These are phyloP conservation scores for Anthracocystis setariae DNA, from an alignment of 1,284 basidiomycete genomes.

Conservation along the genomic window DNA sequence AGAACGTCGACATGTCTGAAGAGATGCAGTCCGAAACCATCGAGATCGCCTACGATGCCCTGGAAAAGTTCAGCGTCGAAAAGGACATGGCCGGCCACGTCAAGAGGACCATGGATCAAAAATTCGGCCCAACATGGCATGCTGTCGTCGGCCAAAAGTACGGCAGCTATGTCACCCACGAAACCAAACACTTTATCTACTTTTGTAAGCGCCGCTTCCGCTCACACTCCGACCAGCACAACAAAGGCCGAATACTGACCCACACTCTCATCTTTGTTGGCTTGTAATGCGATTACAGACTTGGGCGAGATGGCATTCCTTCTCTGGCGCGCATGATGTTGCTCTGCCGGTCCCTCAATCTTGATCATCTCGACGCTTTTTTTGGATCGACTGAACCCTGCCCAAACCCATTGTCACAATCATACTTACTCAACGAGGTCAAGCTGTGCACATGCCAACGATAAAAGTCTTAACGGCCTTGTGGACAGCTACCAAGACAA, in stretches of 20 bases:
- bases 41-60: slow-evolving; percentile 83
- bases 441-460: too few species aligned
- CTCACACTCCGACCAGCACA: too few species aligned
- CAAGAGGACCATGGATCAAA: slow-evolving; percentile 95
- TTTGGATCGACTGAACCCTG: too few species aligned
- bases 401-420: too few species aligned
- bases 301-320: slow-evolving; percentile 66
- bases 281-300: slow-evolving; percentile 35
- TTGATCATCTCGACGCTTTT: neutral
- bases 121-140: slow-evolving; percentile 94
- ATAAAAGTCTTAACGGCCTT: too few species aligned
- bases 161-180: slow-evolving; percentile 93
- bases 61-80: slow-evolving; percentile 91
- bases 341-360: too few species aligned
- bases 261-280: neutral
- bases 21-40: slow-evolving; percentile 94
- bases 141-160: slow-evolving; percentile 93
- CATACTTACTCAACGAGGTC: too few species aligned
- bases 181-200: slow-evolving; percentile 67
- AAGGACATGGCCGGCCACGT: slow-evolving; percentile 95
- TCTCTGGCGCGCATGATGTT: slow-evolving; percentile 64
- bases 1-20: slow-evolving; percentile 95
- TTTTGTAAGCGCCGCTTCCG: slow-evolving; percentile 67
- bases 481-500: too few species aligned
- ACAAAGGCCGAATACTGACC: neutral